Evolutionary conservation across 1,284 basidiomycete species (phyloP).

Genomic region (Polyporus tsugae): DNA sequence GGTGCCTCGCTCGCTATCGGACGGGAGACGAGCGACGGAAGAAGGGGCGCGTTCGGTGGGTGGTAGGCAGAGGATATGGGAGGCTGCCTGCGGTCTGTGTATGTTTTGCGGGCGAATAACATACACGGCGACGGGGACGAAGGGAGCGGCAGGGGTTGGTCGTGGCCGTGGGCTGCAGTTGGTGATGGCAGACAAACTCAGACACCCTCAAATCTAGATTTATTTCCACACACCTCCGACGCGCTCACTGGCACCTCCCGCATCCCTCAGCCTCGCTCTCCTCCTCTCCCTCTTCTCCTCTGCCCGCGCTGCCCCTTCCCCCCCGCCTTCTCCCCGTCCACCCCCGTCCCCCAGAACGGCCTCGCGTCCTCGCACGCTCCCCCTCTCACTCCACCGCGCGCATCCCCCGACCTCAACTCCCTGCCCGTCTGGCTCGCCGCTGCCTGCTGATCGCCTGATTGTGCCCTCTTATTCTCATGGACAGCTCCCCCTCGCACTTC

Average conservation of each 20-base stretch:
- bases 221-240: constrained; percentile 30
- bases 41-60: constrained; percentile 13
- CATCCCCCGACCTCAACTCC: not conserved
- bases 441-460: constrained; percentile 36
- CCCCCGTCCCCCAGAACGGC: constrained; percentile 6
- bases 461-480: constrained; percentile 30
- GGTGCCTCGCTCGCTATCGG: constrained; percentile 24
- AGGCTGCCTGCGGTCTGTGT: constrained; percentile 5
- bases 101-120: constrained; percentile 16
- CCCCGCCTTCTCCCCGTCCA: constrained; percentile 12
- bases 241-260: constrained; percentile 21
- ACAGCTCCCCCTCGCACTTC: constrained; percentile 35
- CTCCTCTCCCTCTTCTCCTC: constrained; percentile 18
- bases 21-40: constrained; percentile 19
- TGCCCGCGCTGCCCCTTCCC: constrained; percentile 13
- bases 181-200: constrained; percentile 19
- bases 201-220: constrained; percentile 36
- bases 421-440: constrained; percentile 28
- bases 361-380: constrained; percentile 16
- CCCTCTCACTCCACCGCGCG: constrained; percentile 2
- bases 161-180: constrained; percentile 8
- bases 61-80: constrained; percentile 1
- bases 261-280: constrained; percentile 19
- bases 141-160: constrained; percentile 7
- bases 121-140: not conserved